A percentile compares a stretch with the other conserved stretches of the same genome.
phyloP scores from a whole-genome alignment of 441 rosid species.

The Breynia disticha region DNA sequence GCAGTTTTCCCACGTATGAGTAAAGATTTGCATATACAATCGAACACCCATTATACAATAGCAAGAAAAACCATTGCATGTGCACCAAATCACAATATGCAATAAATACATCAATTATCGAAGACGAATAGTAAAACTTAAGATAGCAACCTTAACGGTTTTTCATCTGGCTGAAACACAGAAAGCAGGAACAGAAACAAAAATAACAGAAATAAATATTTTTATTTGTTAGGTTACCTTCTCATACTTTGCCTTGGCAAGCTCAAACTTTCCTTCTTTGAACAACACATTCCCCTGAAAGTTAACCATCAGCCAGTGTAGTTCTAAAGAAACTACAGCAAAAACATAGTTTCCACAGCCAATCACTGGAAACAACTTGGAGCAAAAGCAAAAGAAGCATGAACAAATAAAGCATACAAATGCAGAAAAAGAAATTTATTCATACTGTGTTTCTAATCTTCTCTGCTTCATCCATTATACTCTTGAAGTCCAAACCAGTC shows the following conservation, averaged over 20 bases:
- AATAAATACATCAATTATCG: too few species aligned
- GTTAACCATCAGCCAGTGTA: slow-evolving; percentile 7
- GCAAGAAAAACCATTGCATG: too few species aligned
- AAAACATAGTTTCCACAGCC: too few species aligned
- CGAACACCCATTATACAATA: too few species aligned
- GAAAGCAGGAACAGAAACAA: neutral
- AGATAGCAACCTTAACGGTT: too few species aligned
- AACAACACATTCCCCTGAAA: slow-evolving; percentile 89
- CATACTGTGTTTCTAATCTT: slow-evolving; percentile 80
- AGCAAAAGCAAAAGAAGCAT: neutral
- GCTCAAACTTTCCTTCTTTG: slow-evolving; percentile 92
- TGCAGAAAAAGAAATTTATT: neutral
- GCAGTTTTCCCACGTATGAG: neutral
- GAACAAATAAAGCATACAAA: too few species aligned
- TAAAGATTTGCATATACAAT: neutral
- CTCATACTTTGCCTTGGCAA: slow-evolving; percentile 91
- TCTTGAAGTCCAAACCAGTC: slow-evolving; percentile 87
- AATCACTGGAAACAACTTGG: neutral
- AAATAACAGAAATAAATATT: too few species aligned
- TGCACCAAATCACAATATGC: too few species aligned
- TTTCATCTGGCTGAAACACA: neutral
- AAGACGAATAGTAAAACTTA: too few species aligned
- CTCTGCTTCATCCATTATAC: slow-evolving; percentile 92
- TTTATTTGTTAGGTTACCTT: slow-evolving; percentile 42
- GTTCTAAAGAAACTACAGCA: too few species aligned